phyloP scores from a whole-genome alignment of 2,329 filamentous ascomycete genomes.

The Fusarium illudens region DNA sequence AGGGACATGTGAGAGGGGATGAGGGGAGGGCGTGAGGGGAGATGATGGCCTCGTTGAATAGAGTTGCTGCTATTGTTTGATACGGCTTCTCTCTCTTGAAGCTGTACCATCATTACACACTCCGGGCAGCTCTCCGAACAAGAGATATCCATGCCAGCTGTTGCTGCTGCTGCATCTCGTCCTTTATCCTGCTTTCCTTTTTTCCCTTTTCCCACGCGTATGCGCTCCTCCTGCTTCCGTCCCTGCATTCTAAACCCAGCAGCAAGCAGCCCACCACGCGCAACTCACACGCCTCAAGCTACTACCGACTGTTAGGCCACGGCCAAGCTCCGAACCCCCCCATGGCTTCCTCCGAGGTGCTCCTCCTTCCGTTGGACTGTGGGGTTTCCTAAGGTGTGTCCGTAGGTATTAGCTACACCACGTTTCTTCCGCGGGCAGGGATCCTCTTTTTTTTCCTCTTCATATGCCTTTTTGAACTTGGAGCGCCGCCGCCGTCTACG shows the following conservation, averaged over 20 bases:
- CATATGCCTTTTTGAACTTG: background rate
- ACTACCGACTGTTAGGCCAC: background rate
- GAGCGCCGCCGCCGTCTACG: background rate
- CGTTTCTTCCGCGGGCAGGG: background rate
- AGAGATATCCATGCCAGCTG: background rate
- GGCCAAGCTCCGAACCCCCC: constrained; percentile 8
- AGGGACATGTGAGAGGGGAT: background rate
- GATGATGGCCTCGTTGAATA: background rate
- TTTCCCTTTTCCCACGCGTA: background rate
- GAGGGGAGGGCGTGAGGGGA: constrained; percentile 20
- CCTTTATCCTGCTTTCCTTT: background rate
- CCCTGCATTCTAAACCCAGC: background rate
- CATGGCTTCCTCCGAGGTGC: constrained; percentile 25
- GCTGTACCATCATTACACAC: background rate
- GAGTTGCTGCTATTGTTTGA: background rate
- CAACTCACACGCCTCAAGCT: background rate
- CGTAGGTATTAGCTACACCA: constrained; percentile 16
- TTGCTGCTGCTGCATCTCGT: background rate
- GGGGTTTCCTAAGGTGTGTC: constrained; percentile 33
- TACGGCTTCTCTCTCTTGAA: background rate
- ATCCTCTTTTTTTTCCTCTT: background rate
- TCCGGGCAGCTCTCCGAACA: background rate
- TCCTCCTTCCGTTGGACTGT: constrained; percentile 28
- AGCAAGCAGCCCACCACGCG: background rate
- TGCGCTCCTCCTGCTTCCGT: background rate